Evolutionary conservation across 257 asterid genomes (phyloP).

Genomic region (Solanum paucissectum): DNA sequence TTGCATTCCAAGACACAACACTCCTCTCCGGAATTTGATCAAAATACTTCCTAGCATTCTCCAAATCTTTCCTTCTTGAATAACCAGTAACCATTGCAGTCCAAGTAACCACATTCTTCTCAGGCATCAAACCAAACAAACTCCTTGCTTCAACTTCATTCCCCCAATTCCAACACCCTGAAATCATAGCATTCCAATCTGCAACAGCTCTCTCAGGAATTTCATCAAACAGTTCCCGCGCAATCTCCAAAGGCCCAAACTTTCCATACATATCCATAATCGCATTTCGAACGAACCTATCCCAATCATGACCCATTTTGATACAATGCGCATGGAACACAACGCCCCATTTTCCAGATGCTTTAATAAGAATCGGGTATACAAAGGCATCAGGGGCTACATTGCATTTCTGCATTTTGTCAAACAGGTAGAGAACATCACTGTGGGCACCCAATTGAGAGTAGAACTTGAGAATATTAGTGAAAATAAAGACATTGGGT

Average conservation of each 20-base stretch:
- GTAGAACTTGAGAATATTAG: slow-evolving; percentile 38
- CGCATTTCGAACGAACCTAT: slow-evolving; percentile 40
- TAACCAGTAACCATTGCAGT: slow-evolving; percentile 65
- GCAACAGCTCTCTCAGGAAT: slow-evolving; percentile 33
- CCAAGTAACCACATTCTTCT: slow-evolving; percentile 60
- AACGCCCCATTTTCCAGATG: slow-evolving; percentile 31
- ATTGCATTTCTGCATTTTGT: slow-evolving; percentile 27
- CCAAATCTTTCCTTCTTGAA: slow-evolving; percentile 43
- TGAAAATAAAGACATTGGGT: slow-evolving; percentile 33
- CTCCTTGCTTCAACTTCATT: slow-evolving; percentile 31
- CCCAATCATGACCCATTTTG: slow-evolving; percentile 38
- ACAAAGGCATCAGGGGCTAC: slow-evolving; percentile 38
- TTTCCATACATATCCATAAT: slow-evolving; percentile 46
- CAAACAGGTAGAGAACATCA: slow-evolving; percentile 27
- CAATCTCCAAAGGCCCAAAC: slow-evolving; percentile 45
- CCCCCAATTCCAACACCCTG: slow-evolving; percentile 65
- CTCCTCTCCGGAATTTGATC: slow-evolving; percentile 48
- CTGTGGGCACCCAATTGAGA: slow-evolving; percentile 20
- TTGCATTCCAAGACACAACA: slow-evolving; percentile 74
- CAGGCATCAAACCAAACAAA: slow-evolving; percentile 45
- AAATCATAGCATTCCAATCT: slow-evolving; percentile 66
- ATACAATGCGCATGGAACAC: slow-evolving; percentile 41
- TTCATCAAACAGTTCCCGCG: slow-evolving; percentile 56
- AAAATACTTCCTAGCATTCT: slow-evolving; percentile 45
- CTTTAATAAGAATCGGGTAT: slow-evolving; percentile 50